Conservation (phyloP, 768 basidiomycete species). For the Lentinus tigrinus region DNA sequence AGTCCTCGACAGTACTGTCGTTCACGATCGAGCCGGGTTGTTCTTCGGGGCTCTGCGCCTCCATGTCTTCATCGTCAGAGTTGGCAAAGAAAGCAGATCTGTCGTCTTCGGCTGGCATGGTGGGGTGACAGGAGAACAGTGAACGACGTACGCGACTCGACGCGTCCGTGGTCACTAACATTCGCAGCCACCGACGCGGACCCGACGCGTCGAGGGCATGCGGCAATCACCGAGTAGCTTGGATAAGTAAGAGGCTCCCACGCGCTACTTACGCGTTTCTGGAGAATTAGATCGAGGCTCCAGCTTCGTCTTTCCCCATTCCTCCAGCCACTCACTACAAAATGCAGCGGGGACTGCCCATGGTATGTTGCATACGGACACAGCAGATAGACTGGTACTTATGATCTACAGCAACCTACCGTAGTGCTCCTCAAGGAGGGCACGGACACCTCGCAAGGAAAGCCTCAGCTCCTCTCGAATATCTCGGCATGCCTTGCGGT, state of each 20-base stretch:
- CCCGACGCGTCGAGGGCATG: conserved; percentile 15
- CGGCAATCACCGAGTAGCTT: conserved; percentile 1
- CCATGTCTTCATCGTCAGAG: conserved; percentile 47
- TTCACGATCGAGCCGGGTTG: not conserved
- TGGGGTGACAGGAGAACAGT: not conserved
- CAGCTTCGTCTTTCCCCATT: not conserved
- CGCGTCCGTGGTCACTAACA: conserved; percentile 11
- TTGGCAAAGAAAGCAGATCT: conserved; percentile 56
- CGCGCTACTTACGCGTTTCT: conserved; percentile 2
- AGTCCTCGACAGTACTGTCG: not conserved
- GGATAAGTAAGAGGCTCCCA: conserved; percentile 5
- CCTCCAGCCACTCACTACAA: conserved; percentile 21
- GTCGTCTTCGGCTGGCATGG: conserved; percentile 21
- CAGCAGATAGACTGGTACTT: not conserved
- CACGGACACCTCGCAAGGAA: conserved; percentile 95
- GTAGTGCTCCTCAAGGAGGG: conserved; percentile 96
- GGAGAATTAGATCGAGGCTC: conserved; percentile 6
- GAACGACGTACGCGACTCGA: not conserved
- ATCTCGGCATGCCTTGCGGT: conserved; percentile 96
- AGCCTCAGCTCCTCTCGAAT: conserved; percentile 88
- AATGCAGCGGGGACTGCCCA: conserved; percentile 85
- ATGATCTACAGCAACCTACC: conserved; percentile 79
- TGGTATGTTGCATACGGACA: conserved; percentile 45
- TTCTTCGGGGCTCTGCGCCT: conserved; percentile 19
- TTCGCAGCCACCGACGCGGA: conserved; percentile 26